Evolutionary conservation across 352 stramenopile genomes (phyloP).

Genomic region (Plasmopara halstedii): DNA sequence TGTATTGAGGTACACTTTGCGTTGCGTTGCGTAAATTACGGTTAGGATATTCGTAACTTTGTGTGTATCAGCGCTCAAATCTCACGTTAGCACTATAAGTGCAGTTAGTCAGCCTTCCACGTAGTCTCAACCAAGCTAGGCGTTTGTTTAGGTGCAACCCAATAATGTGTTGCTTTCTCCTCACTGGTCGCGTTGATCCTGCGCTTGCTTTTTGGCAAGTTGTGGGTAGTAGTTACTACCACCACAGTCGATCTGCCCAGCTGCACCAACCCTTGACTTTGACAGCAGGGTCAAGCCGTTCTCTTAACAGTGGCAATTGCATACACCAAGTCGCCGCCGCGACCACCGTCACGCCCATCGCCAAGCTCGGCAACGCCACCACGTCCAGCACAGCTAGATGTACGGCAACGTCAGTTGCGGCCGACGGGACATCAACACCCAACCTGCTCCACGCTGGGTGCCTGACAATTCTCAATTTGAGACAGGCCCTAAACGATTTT

Average conservation of each 20-base stretch:
- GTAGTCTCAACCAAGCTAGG: no score
- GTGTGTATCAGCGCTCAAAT: no score
- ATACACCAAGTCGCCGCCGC: no score
- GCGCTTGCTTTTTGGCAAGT: not conserved
- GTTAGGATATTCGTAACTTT: no score
- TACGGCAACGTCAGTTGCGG: not conserved
- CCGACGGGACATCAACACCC: not conserved
- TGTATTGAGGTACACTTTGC: no score
- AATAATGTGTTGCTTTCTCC: not conserved
- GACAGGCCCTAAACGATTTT: no score
- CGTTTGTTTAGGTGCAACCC: no score
- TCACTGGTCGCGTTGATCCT: not conserved
- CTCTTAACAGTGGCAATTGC: no score
- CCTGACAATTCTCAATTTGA: not conserved
- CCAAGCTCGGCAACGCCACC: not conserved
- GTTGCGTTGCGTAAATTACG: no score
- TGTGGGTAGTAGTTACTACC: not conserved
- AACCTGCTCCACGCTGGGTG: not conserved
- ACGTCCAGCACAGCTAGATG: not conserved
- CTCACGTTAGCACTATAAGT: no score
- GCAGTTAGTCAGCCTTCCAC: no score
- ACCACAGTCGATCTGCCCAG: not conserved
- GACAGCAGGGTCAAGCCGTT: not conserved
- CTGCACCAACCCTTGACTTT: not conserved
- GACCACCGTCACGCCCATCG: not conserved